Base-by-base conservation (phyloP, 805 yeast species). In the Grigorovia transvaalensis region DNA sequence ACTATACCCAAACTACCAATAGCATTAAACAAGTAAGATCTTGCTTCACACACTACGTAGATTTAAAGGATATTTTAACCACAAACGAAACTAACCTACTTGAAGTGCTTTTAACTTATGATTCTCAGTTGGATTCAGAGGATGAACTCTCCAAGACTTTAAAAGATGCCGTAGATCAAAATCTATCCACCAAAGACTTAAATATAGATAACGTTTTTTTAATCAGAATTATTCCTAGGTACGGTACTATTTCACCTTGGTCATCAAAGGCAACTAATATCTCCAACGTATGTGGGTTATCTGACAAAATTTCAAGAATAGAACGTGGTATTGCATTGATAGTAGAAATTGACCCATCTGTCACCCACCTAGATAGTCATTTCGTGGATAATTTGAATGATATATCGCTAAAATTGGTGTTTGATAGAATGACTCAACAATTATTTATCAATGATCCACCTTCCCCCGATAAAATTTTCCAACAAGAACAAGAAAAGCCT, bases 181-280 rank as follows among this genome's bases (percentile, higher is more conserved):
- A 69, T 42, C 20, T 35, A 8, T 42, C 53, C 13, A 38, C 45
- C 11, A n/a, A 19, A 12, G 42, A 30, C n/a, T 47, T 48, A 4
- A 43, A 47, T 27, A 77, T 66, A 49, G 60, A 68, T 5, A 78
- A 75, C 57, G 71, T 80, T 35, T 77, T 79, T 55, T 71, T 89
- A 57, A 71, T 91, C 47, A 78, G 95, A 66, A 76, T 93, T 50
- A 75, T 89, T 50, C 99, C 99, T 45, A 81, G 98, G 68, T 74
- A 89, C 8, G 99, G 99, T 55, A 93, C 99, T 12, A 91, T 93
- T 58, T 90, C 98, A 27, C 98, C 99, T 38, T 93, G 99, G 99
- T 88, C 96, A 9, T 90, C 98, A 13, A 93, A 93, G 72, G 99
- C 99, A 29, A 90, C 99, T 44, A 91, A 93, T 71, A 93, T 93